These are phyloP conservation scores for Aspergillus glaucus DNA, from an alignment of 2,329 filamentous ascomycete species.

Conservation along the genomic window DNA sequence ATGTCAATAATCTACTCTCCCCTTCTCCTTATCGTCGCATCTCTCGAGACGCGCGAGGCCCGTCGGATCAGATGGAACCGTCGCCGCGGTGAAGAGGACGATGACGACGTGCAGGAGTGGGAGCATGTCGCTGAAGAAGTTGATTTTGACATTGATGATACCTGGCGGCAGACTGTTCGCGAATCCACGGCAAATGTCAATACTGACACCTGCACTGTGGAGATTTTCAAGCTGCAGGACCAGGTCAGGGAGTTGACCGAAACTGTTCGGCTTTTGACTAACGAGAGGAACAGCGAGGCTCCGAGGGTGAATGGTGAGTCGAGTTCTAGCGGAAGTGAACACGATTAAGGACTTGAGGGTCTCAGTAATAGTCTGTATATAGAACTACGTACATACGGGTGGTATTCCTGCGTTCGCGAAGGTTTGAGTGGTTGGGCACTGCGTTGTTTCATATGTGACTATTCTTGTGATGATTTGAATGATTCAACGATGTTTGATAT, in stretches of 20 bases:
- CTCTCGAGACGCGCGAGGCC: slow-evolving; percentile 62
- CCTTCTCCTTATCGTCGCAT: slow-evolving; percentile 70
- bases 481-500: no score
- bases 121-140: slow-evolving; percentile 66
- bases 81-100: slow-evolving; percentile 74
- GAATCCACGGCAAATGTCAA: slow-evolving; percentile 75
- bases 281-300: slow-evolving; percentile 12
- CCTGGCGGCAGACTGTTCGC: slow-evolving; percentile 76
- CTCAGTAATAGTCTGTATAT: no score
- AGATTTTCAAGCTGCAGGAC: slow-evolving; percentile 43
- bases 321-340: background rate
- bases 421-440: no score
- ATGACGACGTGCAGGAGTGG: slow-evolving; percentile 87
- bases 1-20: slow-evolving; percentile 85
- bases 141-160: slow-evolving; percentile 70
- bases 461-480: background rate
- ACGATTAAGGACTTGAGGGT: no score
- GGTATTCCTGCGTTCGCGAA: no score
- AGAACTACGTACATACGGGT: no score
- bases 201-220: slow-evolving; percentile 67
- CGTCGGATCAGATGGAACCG: slow-evolving; percentile 66
- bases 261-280: slow-evolving; percentile 55
- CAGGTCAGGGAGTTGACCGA: slow-evolving; percentile 57
- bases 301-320: background rate
- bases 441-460: no score